phyloP scores from a whole-genome alignment of 495 filamentous ascomycete genomes.

The Tuber microsphaerosporum region DNA sequence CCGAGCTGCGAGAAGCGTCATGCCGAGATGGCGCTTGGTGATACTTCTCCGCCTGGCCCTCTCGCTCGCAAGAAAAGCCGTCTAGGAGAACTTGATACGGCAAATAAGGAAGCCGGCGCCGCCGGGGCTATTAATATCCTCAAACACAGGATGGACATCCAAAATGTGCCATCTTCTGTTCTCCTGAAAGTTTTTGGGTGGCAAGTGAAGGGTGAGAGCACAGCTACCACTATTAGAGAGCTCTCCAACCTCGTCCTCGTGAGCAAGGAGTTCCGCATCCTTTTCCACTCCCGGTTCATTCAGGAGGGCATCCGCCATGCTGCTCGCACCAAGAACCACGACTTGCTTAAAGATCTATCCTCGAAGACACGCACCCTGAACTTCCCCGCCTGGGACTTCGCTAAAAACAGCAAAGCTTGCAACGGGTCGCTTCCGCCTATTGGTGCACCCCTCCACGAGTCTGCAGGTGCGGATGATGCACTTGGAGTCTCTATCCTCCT shows the following conservation, averaged over 20 bases:
- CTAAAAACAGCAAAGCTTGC: background rate
- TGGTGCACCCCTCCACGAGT: background rate
- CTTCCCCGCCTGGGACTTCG: background rate
- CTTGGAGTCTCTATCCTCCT: background rate
- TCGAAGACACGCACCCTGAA: background rate
- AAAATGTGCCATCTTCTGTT: background rate
- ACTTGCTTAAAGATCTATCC: background rate
- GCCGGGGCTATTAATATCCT: background rate
- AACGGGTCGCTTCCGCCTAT: background rate
- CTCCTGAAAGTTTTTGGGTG: background rate
- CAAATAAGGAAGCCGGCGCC: background rate
- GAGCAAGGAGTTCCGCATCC: background rate
- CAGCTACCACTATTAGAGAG: background rate
- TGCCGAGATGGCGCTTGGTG: background rate
- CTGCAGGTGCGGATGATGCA: background rate
- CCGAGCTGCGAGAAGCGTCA: background rate
- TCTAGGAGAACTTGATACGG: background rate
- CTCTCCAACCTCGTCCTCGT: background rate
- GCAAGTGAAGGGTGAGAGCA: background rate
- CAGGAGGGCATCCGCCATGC: background rate
- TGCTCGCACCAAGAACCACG: background rate
- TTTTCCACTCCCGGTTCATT: background rate
- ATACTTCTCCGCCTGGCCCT: background rate
- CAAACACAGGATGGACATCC: background rate
- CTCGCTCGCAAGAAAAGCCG: background rate